Evolutionary conservation across 441 rosid species (phyloP).

Genomic region (Gossypium schwendimanii): DNA sequence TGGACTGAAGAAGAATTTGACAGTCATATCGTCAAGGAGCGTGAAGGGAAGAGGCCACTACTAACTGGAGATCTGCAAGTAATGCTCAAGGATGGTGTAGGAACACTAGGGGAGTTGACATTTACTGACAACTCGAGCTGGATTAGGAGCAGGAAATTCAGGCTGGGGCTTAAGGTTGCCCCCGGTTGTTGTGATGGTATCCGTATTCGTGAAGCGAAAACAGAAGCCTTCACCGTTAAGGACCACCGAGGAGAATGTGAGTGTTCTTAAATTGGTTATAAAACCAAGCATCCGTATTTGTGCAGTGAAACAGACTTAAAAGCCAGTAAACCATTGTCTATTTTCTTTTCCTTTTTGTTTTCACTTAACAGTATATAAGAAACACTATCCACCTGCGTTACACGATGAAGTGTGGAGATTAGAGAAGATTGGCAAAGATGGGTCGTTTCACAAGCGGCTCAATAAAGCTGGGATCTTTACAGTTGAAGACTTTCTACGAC

Average conservation of each 20-base stretch:
- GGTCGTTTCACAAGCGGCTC: conserved; percentile 74
- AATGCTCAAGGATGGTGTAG: conserved; percentile 66
- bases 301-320: neutral
- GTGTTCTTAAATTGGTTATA: conserved; percentile 11
- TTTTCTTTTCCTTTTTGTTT: neutral
- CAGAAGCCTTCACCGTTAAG: conserved; percentile 76
- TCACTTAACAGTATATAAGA: conserved; percentile 54
- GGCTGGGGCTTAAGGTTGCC: conserved; percentile 68
- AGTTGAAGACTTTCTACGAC: conserved; percentile 66
- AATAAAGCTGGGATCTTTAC: conserved; percentile 31
- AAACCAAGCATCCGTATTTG: neutral
- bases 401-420: conserved; percentile 77
- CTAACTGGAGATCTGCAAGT: conserved; percentile 72
- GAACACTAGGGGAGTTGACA: conserved; percentile 67
- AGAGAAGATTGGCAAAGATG: conserved; percentile 87
- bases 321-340: neutral
- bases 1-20: conserved; percentile 73
- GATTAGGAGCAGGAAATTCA: conserved; percentile 77
- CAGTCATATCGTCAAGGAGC: conserved; percentile 74
- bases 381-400: conserved; percentile 70
- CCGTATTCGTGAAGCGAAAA: conserved; percentile 70
- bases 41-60: conserved; percentile 77
- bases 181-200: conserved; percentile 52
- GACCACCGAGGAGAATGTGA: conserved; percentile 77
- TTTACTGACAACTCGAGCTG: conserved; percentile 83